A percentile compares a stretch with the other conserved stretches of the same genome.
Evolutionary conservation across 1,284 basidiomycete species (phyloP).

Genomic region (Xerocomus minutiporus): DNA sequence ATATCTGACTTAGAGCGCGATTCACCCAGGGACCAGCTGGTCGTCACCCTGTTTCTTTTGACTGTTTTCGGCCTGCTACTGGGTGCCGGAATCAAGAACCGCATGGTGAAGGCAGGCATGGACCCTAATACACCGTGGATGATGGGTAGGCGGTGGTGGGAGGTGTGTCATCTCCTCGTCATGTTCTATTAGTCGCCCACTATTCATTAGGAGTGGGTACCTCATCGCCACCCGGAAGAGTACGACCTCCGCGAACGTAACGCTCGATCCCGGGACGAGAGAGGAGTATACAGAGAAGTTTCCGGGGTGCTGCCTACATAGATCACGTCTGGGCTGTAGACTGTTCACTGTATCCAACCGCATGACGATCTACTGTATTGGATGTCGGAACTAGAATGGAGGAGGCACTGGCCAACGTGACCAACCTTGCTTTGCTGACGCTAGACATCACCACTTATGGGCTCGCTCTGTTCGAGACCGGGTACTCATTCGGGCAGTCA

Average conservation of each 20-base stretch:
- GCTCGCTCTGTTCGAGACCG: slow-evolving; percentile 63
- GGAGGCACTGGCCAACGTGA: slow-evolving; percentile 4
- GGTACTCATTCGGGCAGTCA: slow-evolving; percentile 49
- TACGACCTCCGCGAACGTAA: slow-evolving; percentile 44
- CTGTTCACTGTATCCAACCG: not conserved
- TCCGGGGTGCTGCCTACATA: slow-evolving; percentile 29
- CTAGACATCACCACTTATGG: slow-evolving; percentile 41
- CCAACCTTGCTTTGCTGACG: not conserved
- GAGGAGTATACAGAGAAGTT: slow-evolving; percentile 42
- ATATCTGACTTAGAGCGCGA: slow-evolving; percentile 58
- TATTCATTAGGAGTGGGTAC: slow-evolving; percentile 51
- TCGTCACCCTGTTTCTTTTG: slow-evolving; percentile 85
- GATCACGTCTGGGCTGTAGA: slow-evolving; percentile 3
- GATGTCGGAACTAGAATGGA: not conserved
- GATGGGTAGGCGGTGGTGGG: slow-evolving; percentile 68
- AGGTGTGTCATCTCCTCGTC: slow-evolving; percentile 46
- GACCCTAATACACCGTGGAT: slow-evolving; percentile 57
- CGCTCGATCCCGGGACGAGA: slow-evolving; percentile 27
- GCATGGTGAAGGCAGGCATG: slow-evolving; percentile 73
- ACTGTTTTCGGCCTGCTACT: slow-evolving; percentile 80
- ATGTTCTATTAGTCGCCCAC: slow-evolving; percentile 22
- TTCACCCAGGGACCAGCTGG: slow-evolving; percentile 85
- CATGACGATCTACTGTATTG: not conserved
- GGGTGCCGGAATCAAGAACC: slow-evolving; percentile 76
- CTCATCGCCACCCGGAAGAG: slow-evolving; percentile 50